Conservation (phyloP, 208 protist genomes). For the Leishmania mexicana region DNA sequence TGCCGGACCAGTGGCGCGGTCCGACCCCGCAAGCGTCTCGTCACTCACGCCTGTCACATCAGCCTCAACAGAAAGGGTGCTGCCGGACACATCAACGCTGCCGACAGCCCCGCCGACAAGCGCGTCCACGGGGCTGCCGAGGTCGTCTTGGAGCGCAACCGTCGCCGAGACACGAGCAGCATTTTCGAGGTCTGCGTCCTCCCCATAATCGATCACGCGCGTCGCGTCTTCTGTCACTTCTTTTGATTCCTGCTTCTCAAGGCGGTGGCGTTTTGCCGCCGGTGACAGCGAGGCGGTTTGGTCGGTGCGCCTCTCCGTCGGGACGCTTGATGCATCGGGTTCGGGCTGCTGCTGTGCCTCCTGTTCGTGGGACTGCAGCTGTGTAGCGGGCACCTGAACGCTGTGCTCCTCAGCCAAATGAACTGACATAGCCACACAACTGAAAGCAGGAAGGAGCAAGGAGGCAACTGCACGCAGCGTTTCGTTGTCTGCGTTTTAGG, state of each 20-base stretch:
- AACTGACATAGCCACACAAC: background rate
- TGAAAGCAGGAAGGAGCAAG: background rate
- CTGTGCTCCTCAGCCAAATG: background rate
- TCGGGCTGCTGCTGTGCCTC: background rate
- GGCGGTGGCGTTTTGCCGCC: background rate
- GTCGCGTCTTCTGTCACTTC: background rate
- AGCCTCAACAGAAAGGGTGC: background rate
- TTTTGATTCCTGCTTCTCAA: background rate
- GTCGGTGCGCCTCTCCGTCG: background rate
- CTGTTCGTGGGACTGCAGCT: background rate
- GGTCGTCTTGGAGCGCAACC: background rate
- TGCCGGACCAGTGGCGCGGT: background rate
- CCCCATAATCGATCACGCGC: too few species aligned
- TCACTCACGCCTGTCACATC: constrained; percentile 11
- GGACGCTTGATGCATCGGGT: background rate
- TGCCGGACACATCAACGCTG: background rate
- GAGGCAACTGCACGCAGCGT: background rate
- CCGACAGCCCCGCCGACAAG: background rate
- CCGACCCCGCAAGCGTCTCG: constrained; percentile 2
- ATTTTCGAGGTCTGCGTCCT: background rate
- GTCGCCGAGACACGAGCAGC: background rate
- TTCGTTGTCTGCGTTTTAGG: background rate
- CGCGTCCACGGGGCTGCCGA: background rate
- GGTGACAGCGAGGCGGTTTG: background rate
- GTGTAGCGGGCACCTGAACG: background rate